Evolutionary conservation across 2,329 filamentous ascomycete species (phyloP), one percentile per base, ranked within the genome.

Genomic region (Botrytis fragariae): DNA sequence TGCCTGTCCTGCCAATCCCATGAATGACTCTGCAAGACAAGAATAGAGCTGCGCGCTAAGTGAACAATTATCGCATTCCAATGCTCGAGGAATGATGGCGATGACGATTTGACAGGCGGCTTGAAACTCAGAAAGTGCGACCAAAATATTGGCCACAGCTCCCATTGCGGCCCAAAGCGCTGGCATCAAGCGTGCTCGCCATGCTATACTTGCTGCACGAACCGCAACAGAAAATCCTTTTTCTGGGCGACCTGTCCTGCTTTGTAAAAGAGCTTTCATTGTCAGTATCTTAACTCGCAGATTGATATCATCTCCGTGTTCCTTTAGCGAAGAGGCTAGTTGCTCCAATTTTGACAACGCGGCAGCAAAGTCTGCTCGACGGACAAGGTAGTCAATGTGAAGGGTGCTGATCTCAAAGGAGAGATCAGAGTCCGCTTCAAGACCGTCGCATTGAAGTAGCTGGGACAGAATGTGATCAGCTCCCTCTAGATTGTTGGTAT

Each of bases 151-250:
- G 3, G 86, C 84, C 1, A 93, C 81, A 4, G 85, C 83, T 16
- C 85, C 86, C 64, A 91, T 84, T 0, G 90, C 87, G 74, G 87
- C 85, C 86, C 90, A 92, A 57, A 93, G 83, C 10, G 84, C 84
- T 0, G 88, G 87, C 45, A 92, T 83, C 10, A 92, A 79, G 6
- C 86, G 83, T 7, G 88, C 86, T 74, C 87, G 85, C 81, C 89
- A 86, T 2, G 90, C 88, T 51, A 90, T 88, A 75, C 85, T 88
- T 29, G 90, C 89, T 25, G 91, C 91, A 71, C 90, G 84, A 75
- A 92, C 83, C 8, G 88, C 88, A 20, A 92, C 83, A 14, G 89
- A 91, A 79, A 93, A 91, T 0, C 88, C 91, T 75, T 88, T 87
- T 74, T 90, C 86, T 0, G 90, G 85, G 61, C 88, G 86, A 2